Evolutionary conservation across 2,329 filamentous ascomycete genomes (phyloP).

Genomic region (Thermoascus crustaceus): DNA sequence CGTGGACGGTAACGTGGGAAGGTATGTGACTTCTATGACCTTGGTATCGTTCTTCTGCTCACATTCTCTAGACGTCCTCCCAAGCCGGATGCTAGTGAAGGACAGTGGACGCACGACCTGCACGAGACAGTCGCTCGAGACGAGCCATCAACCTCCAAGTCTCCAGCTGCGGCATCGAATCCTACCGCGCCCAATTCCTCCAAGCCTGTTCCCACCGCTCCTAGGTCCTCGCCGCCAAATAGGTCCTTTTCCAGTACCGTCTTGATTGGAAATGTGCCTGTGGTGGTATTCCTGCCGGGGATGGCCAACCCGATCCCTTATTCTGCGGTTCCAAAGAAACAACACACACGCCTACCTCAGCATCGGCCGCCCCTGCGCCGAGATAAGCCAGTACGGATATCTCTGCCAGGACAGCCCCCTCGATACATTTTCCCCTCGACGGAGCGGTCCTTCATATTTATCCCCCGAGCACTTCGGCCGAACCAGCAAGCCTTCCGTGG

Average conservation of each 20-base stretch:
- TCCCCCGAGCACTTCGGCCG: conserved; percentile 83
- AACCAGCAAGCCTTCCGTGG: conserved; percentile 73
- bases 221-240: conserved; percentile 60
- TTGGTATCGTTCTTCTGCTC: conserved; percentile 13
- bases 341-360: conserved; percentile 89
- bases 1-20: conserved; percentile 34
- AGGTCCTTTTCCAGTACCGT: conserved; percentile 74
- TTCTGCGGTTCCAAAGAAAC: conserved; percentile 69
- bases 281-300: conserved; percentile 70
- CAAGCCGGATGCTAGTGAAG: conserved; percentile 51
- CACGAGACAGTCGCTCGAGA: conserved; percentile 57
- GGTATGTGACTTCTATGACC: conserved; percentile 27
- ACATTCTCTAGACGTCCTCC: conserved; percentile 31
- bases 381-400: conserved; percentile 94
- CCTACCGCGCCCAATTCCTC: conserved; percentile 23
- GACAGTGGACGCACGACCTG: conserved; percentile 88
- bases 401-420: conserved; percentile 68
- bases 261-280: conserved; percentile 73
- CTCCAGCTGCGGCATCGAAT: conserved; percentile 17
- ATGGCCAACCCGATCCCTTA: conserved; percentile 66
- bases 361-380: conserved; percentile 87
- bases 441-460: conserved; percentile 95
- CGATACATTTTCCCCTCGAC: conserved; percentile 85
- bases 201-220: conserved; percentile 33
- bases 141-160: conserved; percentile 27